Percentiles rank a stretch among this genome's conserved stretches.
Evolutionary conservation across 352 stramenopile genomes (phyloP).

Genomic region (Phytophthora vignae): DNA sequence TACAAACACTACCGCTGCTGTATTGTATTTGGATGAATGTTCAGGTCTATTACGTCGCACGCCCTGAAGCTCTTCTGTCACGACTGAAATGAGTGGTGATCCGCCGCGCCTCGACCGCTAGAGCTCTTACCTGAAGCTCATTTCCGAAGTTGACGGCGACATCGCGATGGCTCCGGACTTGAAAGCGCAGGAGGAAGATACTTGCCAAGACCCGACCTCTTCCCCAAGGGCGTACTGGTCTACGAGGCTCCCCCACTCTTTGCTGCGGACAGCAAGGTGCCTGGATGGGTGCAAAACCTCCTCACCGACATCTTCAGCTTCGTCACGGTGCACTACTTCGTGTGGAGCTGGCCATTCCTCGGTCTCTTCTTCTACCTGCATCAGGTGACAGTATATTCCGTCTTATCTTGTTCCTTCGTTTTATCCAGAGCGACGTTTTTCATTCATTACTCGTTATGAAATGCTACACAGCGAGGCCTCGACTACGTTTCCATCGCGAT

Average conservation of each 20-base stretch:
- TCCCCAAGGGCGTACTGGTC: constrained; percentile 18
- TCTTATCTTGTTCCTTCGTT: neutral
- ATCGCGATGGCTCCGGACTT: constrained; percentile 1
- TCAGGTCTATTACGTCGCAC: constrained; percentile 7
- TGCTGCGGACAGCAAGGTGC: constrained; percentile 23
- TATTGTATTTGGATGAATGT: neutral
- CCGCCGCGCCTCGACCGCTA: neutral
- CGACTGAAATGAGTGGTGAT: constrained; percentile 5
- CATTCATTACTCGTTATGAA: neutral
- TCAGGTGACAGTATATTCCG: constrained; percentile 18
- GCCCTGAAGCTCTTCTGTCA: neutral
- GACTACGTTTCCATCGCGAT: constrained; percentile 44
- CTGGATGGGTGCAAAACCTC: constrained; percentile 32
- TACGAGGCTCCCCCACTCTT: constrained; percentile 44
- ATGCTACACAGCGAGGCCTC: constrained; percentile 32
- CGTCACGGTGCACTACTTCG: constrained; percentile 53
- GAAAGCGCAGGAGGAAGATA: constrained; percentile 1
- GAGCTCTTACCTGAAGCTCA: constrained; percentile 3
- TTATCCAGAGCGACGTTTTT: neutral
- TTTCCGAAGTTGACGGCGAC: constrained; percentile 13
- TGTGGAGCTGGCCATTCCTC: constrained; percentile 42
- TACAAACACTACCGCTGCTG: neutral
- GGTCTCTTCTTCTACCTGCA: constrained; percentile 47
- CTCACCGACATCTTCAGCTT: constrained; percentile 44
- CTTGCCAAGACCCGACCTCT: neutral